Conservation (phyloP, 2,329 filamentous ascomycete genomes). For the Tetracladium maxilliforme region DNA sequence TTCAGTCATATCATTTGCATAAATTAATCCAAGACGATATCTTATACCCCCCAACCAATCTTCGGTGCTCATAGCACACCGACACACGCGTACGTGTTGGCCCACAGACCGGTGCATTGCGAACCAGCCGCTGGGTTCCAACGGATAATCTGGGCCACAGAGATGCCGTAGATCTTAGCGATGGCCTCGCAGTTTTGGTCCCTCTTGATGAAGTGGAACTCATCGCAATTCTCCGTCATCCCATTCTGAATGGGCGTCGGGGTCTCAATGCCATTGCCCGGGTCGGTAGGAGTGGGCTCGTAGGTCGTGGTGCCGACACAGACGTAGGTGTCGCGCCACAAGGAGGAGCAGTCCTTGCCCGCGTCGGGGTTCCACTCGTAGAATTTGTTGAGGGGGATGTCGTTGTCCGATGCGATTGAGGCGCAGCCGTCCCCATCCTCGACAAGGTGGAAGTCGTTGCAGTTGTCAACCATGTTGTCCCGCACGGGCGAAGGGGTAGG, state of each 20-base stretch:
- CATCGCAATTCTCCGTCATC: slow-evolving; percentile 6
- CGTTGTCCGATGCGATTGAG: slow-evolving; percentile 8
- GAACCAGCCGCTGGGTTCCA: slow-evolving; percentile 14
- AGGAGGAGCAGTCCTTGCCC: slow-evolving; percentile 9
- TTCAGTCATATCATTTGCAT: no score
- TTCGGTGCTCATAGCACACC: no score
- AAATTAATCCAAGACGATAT: no score
- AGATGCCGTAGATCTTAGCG: slow-evolving; percentile 4
- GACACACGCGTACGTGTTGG: slow-evolving; percentile 9
- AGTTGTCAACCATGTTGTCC: slow-evolving; percentile 13
- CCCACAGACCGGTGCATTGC: slow-evolving; percentile 9
- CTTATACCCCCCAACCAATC: no score
- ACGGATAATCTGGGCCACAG: slow-evolving; percentile 7
- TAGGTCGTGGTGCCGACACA: slow-evolving; percentile 7
- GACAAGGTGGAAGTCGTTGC: slow-evolving; percentile 13
- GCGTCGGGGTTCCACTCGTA: slow-evolving; percentile 10
- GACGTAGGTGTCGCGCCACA: slow-evolving; percentile 9
- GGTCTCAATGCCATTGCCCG: slow-evolving; percentile 2
- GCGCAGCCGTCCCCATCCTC: slow-evolving; percentile 9
- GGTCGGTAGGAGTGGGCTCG: not conserved
- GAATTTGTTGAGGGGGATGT: slow-evolving; percentile 11
- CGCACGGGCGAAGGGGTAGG: slow-evolving; percentile 11
- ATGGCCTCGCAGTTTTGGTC: slow-evolving; percentile 6
- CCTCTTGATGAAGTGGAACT: slow-evolving; percentile 8
- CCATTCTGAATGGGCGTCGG: slow-evolving; percentile 5